Base-by-base conservation (phyloP, 2,329 filamentous ascomycete genomes). In the Knufia fluminis region DNA sequence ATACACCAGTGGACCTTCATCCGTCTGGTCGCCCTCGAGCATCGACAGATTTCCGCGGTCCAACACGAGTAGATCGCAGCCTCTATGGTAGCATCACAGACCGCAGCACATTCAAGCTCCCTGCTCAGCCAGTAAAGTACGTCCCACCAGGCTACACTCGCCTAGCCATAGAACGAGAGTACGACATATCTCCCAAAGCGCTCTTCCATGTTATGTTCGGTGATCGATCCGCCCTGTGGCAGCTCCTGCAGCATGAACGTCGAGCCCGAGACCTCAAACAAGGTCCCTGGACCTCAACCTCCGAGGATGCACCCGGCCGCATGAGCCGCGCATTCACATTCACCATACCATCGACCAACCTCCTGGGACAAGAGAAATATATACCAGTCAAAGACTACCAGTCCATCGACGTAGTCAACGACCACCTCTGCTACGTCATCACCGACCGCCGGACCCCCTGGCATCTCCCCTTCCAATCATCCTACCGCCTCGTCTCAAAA, bases 141-240 rank as follows among this genome's bases (percentile, higher is more conserved):
- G 83, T 88, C 51, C 92, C 92, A 1, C 79, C 85, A 53, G 86
- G 83, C 47, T 90, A 94, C 78, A 79, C 83, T 46, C 75, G 79
- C 55, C 77, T 84, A 57, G 83, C 83, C 6, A 79, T 86, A 1
- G 86, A 94, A 64, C 80, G 86, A 53, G 78, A 88, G 56, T 95
- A 94, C 64, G 85, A 94, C 57, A 83, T 97, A 53, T 94, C 87
- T 54, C 85, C 92, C 41, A 97, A 98, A 66, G 88, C 87, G 0
- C 81, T 95, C 51, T 98, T 97, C 66, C 91, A 97, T 62, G 86
- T 97, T 14, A 77, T 98, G 46, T 98, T 97, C 66, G 92, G 92
- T 32, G 92, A 98, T 66, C 94, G 91, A 69, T 94, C 87, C 64
- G 87, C 90, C 28, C 83, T 97, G 33, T 98, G 96, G 68, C 88